Base-by-base conservation (phyloP, 331 rosid genomes). In the Quercus phellos region DNA sequence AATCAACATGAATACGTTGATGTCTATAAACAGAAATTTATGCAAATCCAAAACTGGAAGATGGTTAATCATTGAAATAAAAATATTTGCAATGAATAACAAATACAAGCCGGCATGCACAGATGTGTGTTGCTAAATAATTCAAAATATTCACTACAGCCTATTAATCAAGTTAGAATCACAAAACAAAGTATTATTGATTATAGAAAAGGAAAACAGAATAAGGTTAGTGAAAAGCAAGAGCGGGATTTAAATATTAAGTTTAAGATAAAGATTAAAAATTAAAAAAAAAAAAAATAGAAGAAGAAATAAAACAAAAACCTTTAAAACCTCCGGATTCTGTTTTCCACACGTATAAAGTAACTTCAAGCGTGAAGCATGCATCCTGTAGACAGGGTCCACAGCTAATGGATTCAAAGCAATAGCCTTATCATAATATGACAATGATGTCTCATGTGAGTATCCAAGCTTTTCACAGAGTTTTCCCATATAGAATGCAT, bases 321-420 rank as follows among this genome's bases (percentile, higher is more conserved):
- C 99, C 99, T 94, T 90, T 74, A 92, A 80, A 86, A 83, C 81
- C 73, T 89, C 95, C 82, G 79, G 81, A 80, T 85, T 89, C 75
- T 86, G 90, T 82, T 89, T 90, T 84, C 91, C 94, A 22, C 86
- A 75, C 68, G 81, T 88, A 77, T 59, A 82, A 54, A 94, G 90
- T 56, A 92, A 87, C 92, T 94, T 94, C 82, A 94, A 83, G 72
- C 99, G 99, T 4, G 99, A 94, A 66, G 97, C 97, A 85, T 94
- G 99, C 93, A 94, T 89, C 85, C 99, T 92, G 86, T 94, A 94
- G 83, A 94, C 90, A 60, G 99, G 90, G 90, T 94, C 99, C 74
- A 91, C 97, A 73, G 99, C 99, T 79, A 95, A 85, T 67, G 83
- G 82, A 88, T 94, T 94, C 85, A 92, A 81, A 74, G 89, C 85